Conservation (phyloP, 208 protist species). For the Leishmania tarentolae region DNA sequence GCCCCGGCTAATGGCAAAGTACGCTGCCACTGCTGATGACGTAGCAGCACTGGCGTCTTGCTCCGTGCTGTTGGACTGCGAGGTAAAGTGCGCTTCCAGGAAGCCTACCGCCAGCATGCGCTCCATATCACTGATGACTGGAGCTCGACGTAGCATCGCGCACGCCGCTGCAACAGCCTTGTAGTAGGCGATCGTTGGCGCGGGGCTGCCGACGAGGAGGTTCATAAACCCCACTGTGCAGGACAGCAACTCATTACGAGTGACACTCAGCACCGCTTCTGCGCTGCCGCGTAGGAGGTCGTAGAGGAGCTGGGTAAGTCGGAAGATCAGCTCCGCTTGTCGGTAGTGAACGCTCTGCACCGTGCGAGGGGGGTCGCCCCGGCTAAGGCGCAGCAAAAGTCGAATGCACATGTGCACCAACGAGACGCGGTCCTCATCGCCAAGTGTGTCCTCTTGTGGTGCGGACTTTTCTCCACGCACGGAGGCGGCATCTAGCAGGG, state of each 20-base stretch:
- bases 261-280: conserved; percentile 30
- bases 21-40: conserved; percentile 19
- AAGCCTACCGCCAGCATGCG: conserved; percentile 67
- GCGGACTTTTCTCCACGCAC: background rate
- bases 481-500: conserved; percentile 21
- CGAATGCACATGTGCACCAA: conserved; percentile 32
- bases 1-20: conserved; percentile 28
- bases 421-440: conserved; percentile 28
- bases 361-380: conserved; percentile 31
- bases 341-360: conserved; percentile 46
- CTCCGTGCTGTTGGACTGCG: background rate
- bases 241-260: conserved; percentile 29
- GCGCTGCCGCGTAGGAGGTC: conserved; percentile 44
- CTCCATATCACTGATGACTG: conserved; percentile 44
- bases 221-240: conserved; percentile 38
- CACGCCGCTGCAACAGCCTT: conserved; percentile 59
- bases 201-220: conserved; percentile 49
- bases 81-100: conserved; percentile 50
- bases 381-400: conserved; percentile 35
- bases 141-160: conserved; percentile 39
- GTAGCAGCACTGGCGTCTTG: background rate
- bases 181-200: conserved; percentile 41
- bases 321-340: conserved; percentile 66
- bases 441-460: conserved; percentile 10
- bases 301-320: conserved; percentile 51